A percentile compares a stretch with the other conserved stretches of the same genome.
phyloP scores from a whole-genome alignment of 805 yeast genomes.

The Ogataea angusta region DNA sequence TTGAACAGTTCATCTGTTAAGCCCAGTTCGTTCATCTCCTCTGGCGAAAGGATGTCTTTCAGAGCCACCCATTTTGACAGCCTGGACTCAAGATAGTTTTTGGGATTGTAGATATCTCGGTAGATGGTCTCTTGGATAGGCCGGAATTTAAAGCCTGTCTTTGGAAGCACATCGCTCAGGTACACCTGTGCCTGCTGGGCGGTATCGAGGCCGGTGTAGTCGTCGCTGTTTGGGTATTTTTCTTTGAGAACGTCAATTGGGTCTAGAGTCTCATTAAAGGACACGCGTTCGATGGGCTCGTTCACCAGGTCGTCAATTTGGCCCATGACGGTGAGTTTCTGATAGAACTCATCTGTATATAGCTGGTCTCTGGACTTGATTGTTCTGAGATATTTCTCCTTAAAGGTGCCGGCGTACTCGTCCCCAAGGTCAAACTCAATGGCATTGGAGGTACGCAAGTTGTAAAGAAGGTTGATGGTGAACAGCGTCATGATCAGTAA shows the following conservation, averaged over 20 bases:
- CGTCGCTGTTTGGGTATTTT: conserved; percentile 14
- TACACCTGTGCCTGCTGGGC: conserved; percentile 21
- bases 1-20: conserved; percentile 26
- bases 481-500: conserved; percentile 11
- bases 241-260: conserved; percentile 23
- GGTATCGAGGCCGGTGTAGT: conserved; percentile 13
- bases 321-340: conserved; percentile 27
- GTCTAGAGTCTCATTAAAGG: conserved; percentile 21
- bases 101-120: conserved; percentile 29
- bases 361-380: conserved; percentile 22
- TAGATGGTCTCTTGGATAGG: conserved; percentile 30
- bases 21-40: conserved; percentile 23
- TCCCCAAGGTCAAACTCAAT: conserved; percentile 22
- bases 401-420: conserved; percentile 31
- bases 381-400: conserved; percentile 26
- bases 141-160: conserved; percentile 23
- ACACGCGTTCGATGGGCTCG: conserved; percentile 26
- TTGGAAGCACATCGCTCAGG: conserved; percentile 18
- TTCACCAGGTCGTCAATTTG: conserved; percentile 29
- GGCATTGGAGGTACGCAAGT: conserved; percentile 3
- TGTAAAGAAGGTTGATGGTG: conserved; percentile 14
- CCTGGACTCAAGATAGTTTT: conserved; percentile 26
- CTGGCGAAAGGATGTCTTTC: conserved; percentile 21
- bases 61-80: conserved; percentile 29
- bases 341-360: conserved; percentile 27